Conservation (phyloP, 1,139 yeast genomes). For the Protomyces lactucae-debilis region DNA sequence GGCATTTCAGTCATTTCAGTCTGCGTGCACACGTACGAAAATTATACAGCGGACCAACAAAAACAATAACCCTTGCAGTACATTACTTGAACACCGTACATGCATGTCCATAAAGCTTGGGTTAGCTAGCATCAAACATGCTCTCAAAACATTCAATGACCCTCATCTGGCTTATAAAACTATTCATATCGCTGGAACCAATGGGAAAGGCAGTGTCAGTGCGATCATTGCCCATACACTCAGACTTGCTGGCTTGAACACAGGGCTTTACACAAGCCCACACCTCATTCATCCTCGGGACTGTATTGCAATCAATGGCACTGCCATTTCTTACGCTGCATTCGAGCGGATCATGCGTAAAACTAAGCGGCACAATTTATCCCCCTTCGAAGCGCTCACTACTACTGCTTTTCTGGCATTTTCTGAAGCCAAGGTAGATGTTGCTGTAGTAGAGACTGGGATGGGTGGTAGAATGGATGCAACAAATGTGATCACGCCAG, state of each 20-base stretch:
- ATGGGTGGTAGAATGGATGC: conserved; percentile 97
- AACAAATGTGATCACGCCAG: conserved; percentile 81
- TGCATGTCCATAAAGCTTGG: conserved; percentile 28
- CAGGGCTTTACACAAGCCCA: conserved; percentile 92
- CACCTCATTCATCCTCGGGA: conserved; percentile 91
- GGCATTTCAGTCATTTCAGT: too few species aligned
- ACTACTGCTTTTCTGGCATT: conserved; percentile 86
- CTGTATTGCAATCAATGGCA: conserved; percentile 78
- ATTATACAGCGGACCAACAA: too few species aligned
- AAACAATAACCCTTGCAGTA: too few species aligned
- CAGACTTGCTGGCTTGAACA: conserved; percentile 49
- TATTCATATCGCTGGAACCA: conserved; percentile 93
- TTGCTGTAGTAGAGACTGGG: conserved; percentile 96
- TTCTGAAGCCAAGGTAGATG: conserved; percentile 74
- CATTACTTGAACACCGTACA: background rate
- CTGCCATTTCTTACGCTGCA: conserved; percentile 47
- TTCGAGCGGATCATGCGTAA: conserved; percentile 84
- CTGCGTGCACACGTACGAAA: too few species aligned
- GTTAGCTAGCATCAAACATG: conserved; percentile 22
- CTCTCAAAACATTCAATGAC: conserved; percentile 22
- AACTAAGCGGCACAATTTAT: conserved; percentile 66
- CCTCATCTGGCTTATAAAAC: conserved; percentile 43
- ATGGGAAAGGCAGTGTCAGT: conserved; percentile 97
- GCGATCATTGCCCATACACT: conserved; percentile 85
- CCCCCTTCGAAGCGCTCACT: conserved; percentile 60